Evolutionary conservation across 805 yeast genomes (phyloP).

Genomic region (Hanseniaspora meyeri): DNA sequence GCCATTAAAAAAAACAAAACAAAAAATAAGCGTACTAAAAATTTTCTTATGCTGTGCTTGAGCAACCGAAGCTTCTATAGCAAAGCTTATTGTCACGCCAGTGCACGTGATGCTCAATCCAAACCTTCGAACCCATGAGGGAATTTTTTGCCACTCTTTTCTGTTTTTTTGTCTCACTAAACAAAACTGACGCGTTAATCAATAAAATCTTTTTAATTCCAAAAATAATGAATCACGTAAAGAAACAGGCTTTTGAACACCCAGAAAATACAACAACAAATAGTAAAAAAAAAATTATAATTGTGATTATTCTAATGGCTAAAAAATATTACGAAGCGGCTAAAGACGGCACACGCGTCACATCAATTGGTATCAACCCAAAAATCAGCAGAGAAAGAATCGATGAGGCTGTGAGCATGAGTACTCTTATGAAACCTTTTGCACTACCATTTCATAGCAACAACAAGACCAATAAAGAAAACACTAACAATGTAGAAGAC

Average conservation of each 20-base stretch:
- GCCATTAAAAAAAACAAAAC: too few relatives aligned
- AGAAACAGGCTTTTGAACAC: background rate
- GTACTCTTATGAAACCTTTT: conserved; percentile 52
- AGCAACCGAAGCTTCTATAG: too few relatives aligned
- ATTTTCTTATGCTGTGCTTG: too few relatives aligned
- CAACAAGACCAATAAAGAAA: background rate
- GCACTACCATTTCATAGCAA: conserved; percentile 42
- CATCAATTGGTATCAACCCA: conserved; percentile 63
- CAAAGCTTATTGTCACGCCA: too few relatives aligned
- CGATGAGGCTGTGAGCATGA: conserved; percentile 39
- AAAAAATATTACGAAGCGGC: conserved; percentile 11
- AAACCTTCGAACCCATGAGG: too few relatives aligned
- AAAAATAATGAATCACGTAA: background rate
- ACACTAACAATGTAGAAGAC: conserved; percentile 19
- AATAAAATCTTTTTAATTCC: background rate
- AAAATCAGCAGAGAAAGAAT: conserved; percentile 45
- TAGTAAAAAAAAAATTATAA: background rate
- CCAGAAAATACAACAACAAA: background rate
- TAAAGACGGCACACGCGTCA: conserved; percentile 26
- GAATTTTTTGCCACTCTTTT: background rate
- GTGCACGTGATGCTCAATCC: too few relatives aligned
- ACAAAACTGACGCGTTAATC: background rate
- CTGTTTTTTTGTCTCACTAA: background rate
- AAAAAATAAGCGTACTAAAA: too few relatives aligned
- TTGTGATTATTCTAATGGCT: background rate